Percentiles rank a stretch among this genome's conserved stretches.
Evolutionary conservation across 2,329 filamentous ascomycete genomes (phyloP).

Genomic region (Xylariaceae sp.): DNA sequence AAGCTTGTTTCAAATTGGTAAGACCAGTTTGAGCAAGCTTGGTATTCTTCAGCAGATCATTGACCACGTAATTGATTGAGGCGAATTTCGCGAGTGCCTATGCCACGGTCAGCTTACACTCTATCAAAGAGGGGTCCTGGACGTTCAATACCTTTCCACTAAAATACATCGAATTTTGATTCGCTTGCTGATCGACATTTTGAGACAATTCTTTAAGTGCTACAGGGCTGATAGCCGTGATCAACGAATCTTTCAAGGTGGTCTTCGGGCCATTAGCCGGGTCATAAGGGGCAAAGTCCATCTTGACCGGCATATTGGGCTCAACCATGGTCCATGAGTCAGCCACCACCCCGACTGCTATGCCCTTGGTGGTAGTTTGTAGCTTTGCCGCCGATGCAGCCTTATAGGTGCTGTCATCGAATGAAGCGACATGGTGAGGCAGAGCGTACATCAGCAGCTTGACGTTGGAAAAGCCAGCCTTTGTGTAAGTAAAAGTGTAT

Average conservation of each 20-base stretch:
- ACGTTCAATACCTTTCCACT: conserved; percentile 65
- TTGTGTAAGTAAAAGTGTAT: conserved; percentile 73
- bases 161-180: conserved; percentile 87
- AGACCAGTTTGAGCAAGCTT: conserved; percentile 55
- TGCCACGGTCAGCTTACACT: conserved; percentile 7
- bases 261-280: conserved; percentile 45
- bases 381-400: conserved; percentile 55
- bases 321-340: conserved; percentile 78
- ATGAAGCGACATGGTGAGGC: conserved; percentile 78
- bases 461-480: conserved; percentile 56
- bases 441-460: conserved; percentile 80
- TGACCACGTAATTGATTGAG: conserved; percentile 59
- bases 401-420: conserved; percentile 54
- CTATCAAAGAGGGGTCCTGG: too few relatives aligned
- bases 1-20: conserved; percentile 59
- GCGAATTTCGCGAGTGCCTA: conserved; percentile 74
- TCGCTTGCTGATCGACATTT: conserved; percentile 67
- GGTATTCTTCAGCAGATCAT: conserved; percentile 58
- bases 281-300: conserved; percentile 78
- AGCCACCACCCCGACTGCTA: conserved; percentile 66
- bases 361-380: conserved; percentile 80
- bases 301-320: conserved; percentile 61
- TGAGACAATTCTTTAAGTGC: conserved; percentile 72
- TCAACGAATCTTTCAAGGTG: conserved; percentile 48
- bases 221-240: conserved; percentile 54